Evolutionary conservation across 345 rosid genomes (phyloP).

Genomic region (Populus tremula): DNA sequence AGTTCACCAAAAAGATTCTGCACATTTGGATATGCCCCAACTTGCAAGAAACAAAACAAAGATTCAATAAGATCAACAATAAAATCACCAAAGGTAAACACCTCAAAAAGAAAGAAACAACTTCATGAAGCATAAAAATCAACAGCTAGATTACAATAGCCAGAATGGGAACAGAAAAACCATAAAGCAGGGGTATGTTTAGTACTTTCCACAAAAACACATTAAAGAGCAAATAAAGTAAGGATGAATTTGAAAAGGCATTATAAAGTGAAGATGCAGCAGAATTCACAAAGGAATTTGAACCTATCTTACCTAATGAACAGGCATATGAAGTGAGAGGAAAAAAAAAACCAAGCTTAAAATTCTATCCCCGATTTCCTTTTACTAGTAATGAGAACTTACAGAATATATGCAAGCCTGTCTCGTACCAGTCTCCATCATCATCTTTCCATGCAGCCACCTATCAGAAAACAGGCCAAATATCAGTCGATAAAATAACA

Average conservation of each 20-base stretch:
- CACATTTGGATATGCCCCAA: slow-evolving; percentile 91
- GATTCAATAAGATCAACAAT: slow-evolving; percentile 2
- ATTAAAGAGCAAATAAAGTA: neutral
- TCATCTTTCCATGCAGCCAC: slow-evolving; percentile 96
- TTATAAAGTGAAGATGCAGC: neutral
- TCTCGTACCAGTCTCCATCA: slow-evolving; percentile 94
- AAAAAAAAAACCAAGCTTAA: neutral
- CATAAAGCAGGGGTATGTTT: neutral
- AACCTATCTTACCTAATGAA: neutral
- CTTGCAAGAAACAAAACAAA: slow-evolving; percentile 42
- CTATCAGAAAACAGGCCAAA: slow-evolving; percentile 31
- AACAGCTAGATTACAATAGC: neutral
- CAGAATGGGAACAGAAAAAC: neutral
- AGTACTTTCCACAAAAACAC: neutral
- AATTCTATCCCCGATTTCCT: neutral
- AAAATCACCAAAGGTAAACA: neutral
- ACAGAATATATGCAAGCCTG: slow-evolving; percentile 94
- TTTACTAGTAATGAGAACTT: slow-evolving; percentile 30
- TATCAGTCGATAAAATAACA: neutral
- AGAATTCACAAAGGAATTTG: neutral
- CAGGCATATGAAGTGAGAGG: neutral
- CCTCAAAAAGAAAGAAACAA: neutral
- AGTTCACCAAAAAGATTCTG: slow-evolving; percentile 94
- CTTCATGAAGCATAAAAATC: neutral
- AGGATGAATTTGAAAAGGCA: neutral